Percentiles rank a stretch among this genome's conserved stretches.
Evolutionary conservation across 768 basidiomycete species (phyloP).

Genomic region (Rhodosporidiobolus sp.): DNA sequence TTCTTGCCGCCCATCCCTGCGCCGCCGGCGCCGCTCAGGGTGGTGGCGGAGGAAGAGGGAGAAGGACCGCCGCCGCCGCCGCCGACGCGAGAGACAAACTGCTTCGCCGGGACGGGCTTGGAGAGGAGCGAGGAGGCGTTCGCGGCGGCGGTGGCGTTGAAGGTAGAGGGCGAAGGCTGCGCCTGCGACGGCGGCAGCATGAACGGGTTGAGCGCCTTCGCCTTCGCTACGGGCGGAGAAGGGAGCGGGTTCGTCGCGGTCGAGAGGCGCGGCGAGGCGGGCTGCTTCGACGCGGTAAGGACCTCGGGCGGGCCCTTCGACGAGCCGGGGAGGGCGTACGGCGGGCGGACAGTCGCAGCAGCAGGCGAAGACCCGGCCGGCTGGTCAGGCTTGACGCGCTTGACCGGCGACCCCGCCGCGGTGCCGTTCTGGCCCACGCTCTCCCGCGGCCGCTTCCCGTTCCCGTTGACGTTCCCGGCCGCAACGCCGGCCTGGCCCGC

Average conservation of each 20-base stretch:
- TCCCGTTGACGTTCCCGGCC: neutral
- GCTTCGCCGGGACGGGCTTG: neutral
- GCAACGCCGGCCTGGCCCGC: neutral
- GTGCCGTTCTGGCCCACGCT: neutral
- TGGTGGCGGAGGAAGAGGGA: no score
- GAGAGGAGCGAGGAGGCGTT: neutral
- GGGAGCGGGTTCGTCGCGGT: neutral
- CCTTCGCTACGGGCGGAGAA: no score
- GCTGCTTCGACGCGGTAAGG: neutral
- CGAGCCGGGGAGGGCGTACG: neutral
- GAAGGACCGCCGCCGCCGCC: no score
- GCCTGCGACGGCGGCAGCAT: no score
- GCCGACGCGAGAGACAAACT: neutral
- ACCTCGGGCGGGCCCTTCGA: neutral
- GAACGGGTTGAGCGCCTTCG: no score
- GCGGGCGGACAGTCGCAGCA: no score
- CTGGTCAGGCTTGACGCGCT: neutral
- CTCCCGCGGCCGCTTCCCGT: neutral
- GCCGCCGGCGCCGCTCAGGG: no score
- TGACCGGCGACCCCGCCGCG: neutral
- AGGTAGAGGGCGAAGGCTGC: no score
- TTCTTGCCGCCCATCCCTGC: no score
- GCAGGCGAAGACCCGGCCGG: no score
- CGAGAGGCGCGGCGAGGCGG: conserved; percentile 3
- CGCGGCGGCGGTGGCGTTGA: no score